Percentiles rank a stretch among this genome's conserved stretches.
phyloP scores from a whole-genome alignment of 768 basidiomycete genomes.

The Termitomyces sp. region DNA sequence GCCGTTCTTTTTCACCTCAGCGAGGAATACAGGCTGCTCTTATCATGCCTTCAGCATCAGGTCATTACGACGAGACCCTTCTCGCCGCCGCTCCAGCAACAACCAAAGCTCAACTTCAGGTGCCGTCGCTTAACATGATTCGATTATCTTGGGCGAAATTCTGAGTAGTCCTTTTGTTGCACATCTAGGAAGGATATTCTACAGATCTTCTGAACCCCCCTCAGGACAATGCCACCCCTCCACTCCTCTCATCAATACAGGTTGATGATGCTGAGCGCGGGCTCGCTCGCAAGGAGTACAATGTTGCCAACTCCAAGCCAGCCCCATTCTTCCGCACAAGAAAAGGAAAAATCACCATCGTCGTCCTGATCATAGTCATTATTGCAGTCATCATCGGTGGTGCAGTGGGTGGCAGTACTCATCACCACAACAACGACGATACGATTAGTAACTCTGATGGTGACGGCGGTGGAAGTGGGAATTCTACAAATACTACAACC shows the following conservation, averaged over 20 bases:
- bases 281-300: slow-evolving; percentile 18
- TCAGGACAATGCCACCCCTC: slow-evolving; percentile 12
- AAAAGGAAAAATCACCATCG: slow-evolving; percentile 37
- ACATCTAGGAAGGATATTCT: slow-evolving; percentile 49
- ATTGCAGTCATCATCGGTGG: slow-evolving; percentile 55
- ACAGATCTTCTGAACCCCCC: slow-evolving; percentile 37
- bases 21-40: slow-evolving; percentile 12
- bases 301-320: slow-evolving; percentile 12
- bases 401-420: slow-evolving; percentile 47
- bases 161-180: neutral
- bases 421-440: neutral
- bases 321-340: slow-evolving; percentile 47
- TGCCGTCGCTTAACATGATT: slow-evolving; percentile 9
- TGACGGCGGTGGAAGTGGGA: neutral
- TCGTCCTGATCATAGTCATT: slow-evolving; percentile 34
- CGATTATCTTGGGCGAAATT: neutral
- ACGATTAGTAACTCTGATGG: neutral
- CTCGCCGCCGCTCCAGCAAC: slow-evolving; percentile 32
- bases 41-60: slow-evolving; percentile 15
- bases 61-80: slow-evolving; percentile 33
- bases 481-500: neutral
- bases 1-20: slow-evolving; percentile 9
- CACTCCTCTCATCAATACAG: slow-evolving; percentile 11
- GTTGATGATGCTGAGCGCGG: slow-evolving; percentile 18
- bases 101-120: slow-evolving; percentile 37